Conservation (phyloP, 1,284 basidiomycete genomes). For the Mycosarcoma mackinlayi region DNA sequence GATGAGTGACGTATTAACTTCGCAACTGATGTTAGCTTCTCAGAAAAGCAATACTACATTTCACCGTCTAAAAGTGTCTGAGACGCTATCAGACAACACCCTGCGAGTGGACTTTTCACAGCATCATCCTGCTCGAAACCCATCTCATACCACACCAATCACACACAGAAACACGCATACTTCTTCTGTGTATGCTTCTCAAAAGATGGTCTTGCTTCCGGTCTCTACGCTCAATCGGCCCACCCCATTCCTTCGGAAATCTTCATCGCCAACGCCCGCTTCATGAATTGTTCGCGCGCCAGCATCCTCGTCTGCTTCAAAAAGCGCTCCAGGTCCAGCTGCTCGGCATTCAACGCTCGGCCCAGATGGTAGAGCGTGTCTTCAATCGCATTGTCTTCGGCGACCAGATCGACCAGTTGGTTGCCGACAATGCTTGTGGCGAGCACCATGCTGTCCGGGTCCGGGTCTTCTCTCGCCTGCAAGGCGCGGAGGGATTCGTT, state of each 20-base stretch:
- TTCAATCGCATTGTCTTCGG: constrained; percentile 98
- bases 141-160: background rate
- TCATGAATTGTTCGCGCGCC: constrained; percentile 66
- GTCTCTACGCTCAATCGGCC: constrained; percentile 5
- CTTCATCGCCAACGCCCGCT: constrained; percentile 61
- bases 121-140: too few relatives aligned
- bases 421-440: constrained; percentile 64
- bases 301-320: constrained; percentile 65
- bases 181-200: too few relatives aligned
- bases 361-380: constrained; percentile 98
- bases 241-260: constrained; percentile 61
- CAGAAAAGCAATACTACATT: too few relatives aligned
- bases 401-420: constrained; percentile 85
- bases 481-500: constrained; percentile 77
- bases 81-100: too few relatives aligned
- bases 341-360: constrained; percentile 87
- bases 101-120: too few relatives aligned
- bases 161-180: background rate
- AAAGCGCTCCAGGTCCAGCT: constrained; percentile 60
- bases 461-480: constrained; percentile 37
- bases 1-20: too few relatives aligned
- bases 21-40: too few relatives aligned
- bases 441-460: constrained; percentile 55
- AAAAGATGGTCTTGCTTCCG: too few relatives aligned
- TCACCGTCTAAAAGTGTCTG: too few relatives aligned